Percentiles rank a stretch among this genome's conserved stretches.
Conservation (phyloP, 2,329 filamentous ascomycete species). For the Fusarium sp. region DNA sequence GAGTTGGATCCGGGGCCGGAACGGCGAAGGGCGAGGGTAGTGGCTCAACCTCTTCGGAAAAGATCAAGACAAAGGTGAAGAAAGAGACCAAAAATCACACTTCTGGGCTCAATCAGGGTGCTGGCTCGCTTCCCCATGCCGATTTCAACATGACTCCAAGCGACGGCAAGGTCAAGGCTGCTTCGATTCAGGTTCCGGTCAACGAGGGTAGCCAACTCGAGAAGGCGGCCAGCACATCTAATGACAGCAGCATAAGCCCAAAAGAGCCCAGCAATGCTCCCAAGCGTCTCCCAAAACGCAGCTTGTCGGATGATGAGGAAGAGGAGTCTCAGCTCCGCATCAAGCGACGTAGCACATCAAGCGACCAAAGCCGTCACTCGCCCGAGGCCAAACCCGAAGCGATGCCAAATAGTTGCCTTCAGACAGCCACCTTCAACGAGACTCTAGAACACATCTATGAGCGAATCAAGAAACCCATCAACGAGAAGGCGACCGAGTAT, state of each 20-base stretch:
- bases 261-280: neutral
- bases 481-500: neutral
- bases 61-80: neutral
- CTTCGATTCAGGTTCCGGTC: neutral
- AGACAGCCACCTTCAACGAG: too few species aligned
- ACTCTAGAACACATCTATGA: neutral
- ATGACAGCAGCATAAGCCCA: neutral
- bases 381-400: neutral
- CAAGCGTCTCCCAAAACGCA: neutral
- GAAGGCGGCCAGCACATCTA: neutral
- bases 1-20: too few species aligned
- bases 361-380: too few species aligned
- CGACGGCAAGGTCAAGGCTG: neutral
- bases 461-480: neutral
- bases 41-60: neutral
- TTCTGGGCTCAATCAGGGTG: too few species aligned
- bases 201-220: neutral
- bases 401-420: neutral
- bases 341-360: too few species aligned
- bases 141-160: neutral
- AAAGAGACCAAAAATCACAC: neutral
- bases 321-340: neutral
- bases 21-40: too few species aligned
- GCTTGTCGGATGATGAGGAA: neutral
- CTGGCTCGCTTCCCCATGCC: neutral